Evolutionary conservation across 768 basidiomycete species (phyloP).

Genomic region (Leccinellum luteum): DNA sequence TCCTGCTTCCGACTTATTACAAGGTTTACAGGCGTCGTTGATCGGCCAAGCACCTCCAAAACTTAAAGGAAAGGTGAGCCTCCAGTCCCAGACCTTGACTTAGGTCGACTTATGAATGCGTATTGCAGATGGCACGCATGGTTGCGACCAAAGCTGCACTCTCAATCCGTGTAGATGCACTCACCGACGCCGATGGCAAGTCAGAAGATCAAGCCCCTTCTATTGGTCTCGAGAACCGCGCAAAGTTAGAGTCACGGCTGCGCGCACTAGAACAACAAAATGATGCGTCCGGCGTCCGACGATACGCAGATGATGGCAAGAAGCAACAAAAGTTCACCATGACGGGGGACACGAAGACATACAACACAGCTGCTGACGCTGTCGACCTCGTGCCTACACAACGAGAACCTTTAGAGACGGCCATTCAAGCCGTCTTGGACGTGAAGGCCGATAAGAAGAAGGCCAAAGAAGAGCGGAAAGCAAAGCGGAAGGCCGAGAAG

Average conservation of each 20-base stretch:
- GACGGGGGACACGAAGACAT: slow-evolving; percentile 73
- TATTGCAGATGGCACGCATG: slow-evolving; percentile 93
- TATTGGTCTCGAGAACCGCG: slow-evolving; percentile 90
- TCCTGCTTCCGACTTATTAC: slow-evolving; percentile 2
- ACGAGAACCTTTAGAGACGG: slow-evolving; percentile 72
- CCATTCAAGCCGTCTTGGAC: slow-evolving; percentile 71
- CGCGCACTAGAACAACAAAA: slow-evolving; percentile 83
- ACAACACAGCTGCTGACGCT: slow-evolving; percentile 84
- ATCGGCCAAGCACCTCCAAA: slow-evolving; percentile 97
- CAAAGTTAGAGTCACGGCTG: slow-evolving; percentile 92
- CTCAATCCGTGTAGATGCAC: slow-evolving; percentile 95
- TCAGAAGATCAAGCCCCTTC: slow-evolving; percentile 78
- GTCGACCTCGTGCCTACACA: slow-evolving; percentile 85
- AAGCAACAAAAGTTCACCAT: slow-evolving; percentile 82
- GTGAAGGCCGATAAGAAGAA: slow-evolving; percentile 86
- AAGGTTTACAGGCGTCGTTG: slow-evolving; percentile 68
- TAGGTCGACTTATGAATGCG: neutral
- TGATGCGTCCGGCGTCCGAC: slow-evolving; percentile 70
- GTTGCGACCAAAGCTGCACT: slow-evolving; percentile 97
- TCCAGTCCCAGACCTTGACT: slow-evolving; percentile 33
- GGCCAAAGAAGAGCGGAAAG: slow-evolving; percentile 74
- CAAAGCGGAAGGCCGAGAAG: slow-evolving; percentile 57
- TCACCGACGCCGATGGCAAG: slow-evolving; percentile 89
- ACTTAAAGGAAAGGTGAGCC: slow-evolving; percentile 87
- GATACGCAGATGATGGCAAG: slow-evolving; percentile 57